These are phyloP conservation scores for Calocybe indica DNA, from an alignment of 768 basidiomycete genomes.

Conservation along the genomic window DNA sequence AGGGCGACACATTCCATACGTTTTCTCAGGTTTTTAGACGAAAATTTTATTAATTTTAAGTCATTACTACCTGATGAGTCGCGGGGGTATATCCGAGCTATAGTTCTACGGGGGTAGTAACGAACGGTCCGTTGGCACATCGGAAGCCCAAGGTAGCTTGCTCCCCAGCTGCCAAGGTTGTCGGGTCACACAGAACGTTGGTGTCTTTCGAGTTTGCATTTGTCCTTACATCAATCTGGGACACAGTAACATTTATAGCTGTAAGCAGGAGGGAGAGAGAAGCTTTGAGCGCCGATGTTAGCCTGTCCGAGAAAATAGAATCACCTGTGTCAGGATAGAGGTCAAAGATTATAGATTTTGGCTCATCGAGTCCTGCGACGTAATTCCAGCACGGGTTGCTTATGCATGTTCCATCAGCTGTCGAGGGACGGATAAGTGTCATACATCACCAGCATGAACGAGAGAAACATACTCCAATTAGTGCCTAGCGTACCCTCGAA, in stretches of 20 bases:
- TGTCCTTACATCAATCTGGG: slow-evolving; percentile 21
- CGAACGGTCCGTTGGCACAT: slow-evolving; percentile 23
- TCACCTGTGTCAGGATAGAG: slow-evolving; percentile 28
- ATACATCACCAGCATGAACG: not conserved
- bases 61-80: too few species aligned
- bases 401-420: slow-evolving; percentile 33
- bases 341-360: slow-evolving; percentile 30
- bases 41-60: too few species aligned
- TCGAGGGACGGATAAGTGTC: not conserved
- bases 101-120: slow-evolving; percentile 1
- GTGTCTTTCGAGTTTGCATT: slow-evolving; percentile 14
- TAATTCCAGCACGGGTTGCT: slow-evolving; percentile 34
- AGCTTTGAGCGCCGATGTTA: not conserved
- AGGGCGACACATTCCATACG: not conserved
- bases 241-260: slow-evolving; percentile 22
- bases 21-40: not conserved
- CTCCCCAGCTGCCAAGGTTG: slow-evolving; percentile 19
- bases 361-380: slow-evolving; percentile 25
- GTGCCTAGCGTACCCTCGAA: slow-evolving; percentile 25
- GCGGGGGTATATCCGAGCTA: not conserved
- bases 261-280: not conserved
- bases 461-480: slow-evolving; percentile 28
- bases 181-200: slow-evolving; percentile 26
- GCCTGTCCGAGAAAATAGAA: not conserved
- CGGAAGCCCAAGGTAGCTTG: slow-evolving; percentile 24